phyloP scores from a whole-genome alignment of 208 protist genomes.

The Trypanosoma avium region DNA sequence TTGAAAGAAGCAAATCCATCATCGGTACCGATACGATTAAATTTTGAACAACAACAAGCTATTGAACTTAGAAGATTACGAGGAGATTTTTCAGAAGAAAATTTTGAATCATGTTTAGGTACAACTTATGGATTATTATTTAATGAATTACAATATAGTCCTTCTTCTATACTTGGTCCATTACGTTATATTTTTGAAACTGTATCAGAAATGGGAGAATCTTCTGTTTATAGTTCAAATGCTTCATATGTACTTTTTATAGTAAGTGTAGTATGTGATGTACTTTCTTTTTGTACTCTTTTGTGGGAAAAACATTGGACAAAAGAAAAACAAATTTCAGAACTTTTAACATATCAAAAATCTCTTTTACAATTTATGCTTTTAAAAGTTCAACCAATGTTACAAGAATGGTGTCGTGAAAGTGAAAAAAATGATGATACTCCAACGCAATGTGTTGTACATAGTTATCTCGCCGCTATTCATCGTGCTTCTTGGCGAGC shows the following conservation, averaged over 20 bases:
- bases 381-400: constrained; percentile 33
- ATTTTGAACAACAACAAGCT: constrained; percentile 43
- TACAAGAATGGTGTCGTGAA: constrained; percentile 60
- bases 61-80: constrained; percentile 33
- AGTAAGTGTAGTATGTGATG: constrained; percentile 57
- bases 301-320: constrained; percentile 24
- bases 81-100: constrained; percentile 33
- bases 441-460: constrained; percentile 67
- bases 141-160: constrained; percentile 79
- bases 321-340: no score
- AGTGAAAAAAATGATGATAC: constrained; percentile 62
- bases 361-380: constrained; percentile 38
- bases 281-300: constrained; percentile 47
- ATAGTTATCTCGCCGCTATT: constrained; percentile 55
- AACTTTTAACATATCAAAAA: constrained; percentile 8
- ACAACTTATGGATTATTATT: constrained; percentile 83
- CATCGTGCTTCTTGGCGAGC: constrained; percentile 49
- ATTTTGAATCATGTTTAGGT: constrained; percentile 57
- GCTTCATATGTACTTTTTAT: constrained; percentile 75
- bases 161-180: constrained; percentile 50
- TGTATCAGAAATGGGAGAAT: constrained; percentile 50
- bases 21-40: constrained; percentile 65
- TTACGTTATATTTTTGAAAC: constrained; percentile 44
- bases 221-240: constrained; percentile 80
- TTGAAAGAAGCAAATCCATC: constrained; percentile 34